Conservation (phyloP, 805 yeast species). For the Hanseniaspora jakobsenii region DNA sequence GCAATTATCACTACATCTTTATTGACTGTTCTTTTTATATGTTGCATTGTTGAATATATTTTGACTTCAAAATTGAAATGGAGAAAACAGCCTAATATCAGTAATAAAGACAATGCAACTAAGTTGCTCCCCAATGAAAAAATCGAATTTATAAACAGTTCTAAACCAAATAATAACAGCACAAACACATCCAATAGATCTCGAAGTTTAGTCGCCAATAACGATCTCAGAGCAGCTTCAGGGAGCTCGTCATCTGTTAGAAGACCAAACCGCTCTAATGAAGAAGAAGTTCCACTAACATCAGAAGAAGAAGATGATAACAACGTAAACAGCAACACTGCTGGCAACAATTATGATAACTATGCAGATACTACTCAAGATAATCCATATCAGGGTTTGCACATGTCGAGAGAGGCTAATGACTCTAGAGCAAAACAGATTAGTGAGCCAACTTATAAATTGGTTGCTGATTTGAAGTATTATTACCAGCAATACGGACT, state of each 20-base stretch:
- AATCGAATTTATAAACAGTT: conserved; percentile 10
- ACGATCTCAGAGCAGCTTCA: conserved; percentile 19
- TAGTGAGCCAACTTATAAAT: conserved; percentile 18
- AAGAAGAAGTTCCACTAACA: too few relatives aligned
- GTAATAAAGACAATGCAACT: conserved; percentile 17
- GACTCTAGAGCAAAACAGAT: conserved; percentile 16
- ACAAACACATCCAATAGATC: too few relatives aligned
- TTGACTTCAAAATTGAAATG: conserved; percentile 22
- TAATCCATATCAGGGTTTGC: conserved; percentile 25
- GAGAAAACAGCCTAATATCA: conserved; percentile 25
- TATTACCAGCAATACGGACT: conserved; percentile 55
- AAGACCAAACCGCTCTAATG: too few relatives aligned
- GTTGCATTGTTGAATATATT: conserved; percentile 26
- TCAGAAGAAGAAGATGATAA: neutral
- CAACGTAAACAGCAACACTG: too few relatives aligned
- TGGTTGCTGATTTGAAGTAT: conserved; percentile 48
- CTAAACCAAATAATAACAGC: too few relatives aligned
- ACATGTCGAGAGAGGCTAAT: conserved; percentile 17
- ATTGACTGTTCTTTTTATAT: conserved; percentile 22
- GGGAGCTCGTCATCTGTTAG: conserved; percentile 10
- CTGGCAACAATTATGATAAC: too few relatives aligned
- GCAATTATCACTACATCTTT: conserved; percentile 20
- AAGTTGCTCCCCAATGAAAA: conserved; percentile 17
- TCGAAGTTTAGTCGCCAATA: conserved; percentile 16
- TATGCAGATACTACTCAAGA: too few relatives aligned